Base-by-base conservation (phyloP, 2,329 filamentous ascomycete species). In the Pyrenochaeta sp. region DNA sequence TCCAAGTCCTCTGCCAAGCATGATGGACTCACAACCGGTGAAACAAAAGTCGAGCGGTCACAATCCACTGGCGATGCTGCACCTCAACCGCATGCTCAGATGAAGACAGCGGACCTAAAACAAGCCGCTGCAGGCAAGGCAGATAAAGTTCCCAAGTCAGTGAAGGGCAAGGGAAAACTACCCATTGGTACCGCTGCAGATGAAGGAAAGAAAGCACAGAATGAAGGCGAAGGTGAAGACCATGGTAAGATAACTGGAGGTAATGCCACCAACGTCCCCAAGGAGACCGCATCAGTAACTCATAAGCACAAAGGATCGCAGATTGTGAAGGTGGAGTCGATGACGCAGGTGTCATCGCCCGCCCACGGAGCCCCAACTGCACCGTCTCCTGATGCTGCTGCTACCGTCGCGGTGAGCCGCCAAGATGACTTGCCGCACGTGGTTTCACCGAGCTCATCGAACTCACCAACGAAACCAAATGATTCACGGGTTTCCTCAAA, bases 251-350 rank as follows among this genome's bases (percentile, higher is more conserved):
- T 52, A 36, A 37, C 40, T 53, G 40, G 56, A 57, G 59, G 55
- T 54, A 59, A 40, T 34, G 44, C 52, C 34, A 37, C 49, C 53
- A 56, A 28, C 24, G 32, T 22, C 44, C 50, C 45, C 44, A 49
- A 55, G 34, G 59, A 58, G n/a, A 40, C 30, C 36, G 52, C 50
- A 50, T 55, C 60, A 57, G 44, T 64, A 59, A 64, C 60, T 59
- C 59, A 65, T 28, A 68, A 62, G 58, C 43, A 48, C 48, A 49
- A 62, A 59, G 28, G 52, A 27, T 25, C 45, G 47, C 48, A 64
- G 39, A 22, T 45, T 5, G 5, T 12, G 25, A 19, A 51, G 36
- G n/a, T 22, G 12, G 44, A 43, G 15, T 52, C 44, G 40, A 30
- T 15, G 30, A 22, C 46, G 25, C 39, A 50, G 30, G 27, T 24